phyloP scores from a whole-genome alignment of 805 yeast species.

The Ogataea pilisensis region DNA sequence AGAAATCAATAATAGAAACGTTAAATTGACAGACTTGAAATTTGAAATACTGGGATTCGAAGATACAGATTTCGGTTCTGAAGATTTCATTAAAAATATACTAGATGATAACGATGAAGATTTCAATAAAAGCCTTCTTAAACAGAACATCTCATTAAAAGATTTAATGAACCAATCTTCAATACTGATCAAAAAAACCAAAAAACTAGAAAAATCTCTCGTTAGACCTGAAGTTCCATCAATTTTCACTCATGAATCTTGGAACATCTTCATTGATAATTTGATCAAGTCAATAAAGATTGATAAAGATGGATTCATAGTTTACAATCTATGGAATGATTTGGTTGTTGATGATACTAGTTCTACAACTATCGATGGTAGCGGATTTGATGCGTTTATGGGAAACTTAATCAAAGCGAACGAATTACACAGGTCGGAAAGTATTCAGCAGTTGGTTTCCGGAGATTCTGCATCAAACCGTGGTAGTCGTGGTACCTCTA shows the following conservation, averaged over 20 bases:
- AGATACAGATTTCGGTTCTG: conserved; percentile 56
- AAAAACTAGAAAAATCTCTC: conserved; percentile 15
- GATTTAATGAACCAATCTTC: conserved; percentile 27
- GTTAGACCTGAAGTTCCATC: conserved; percentile 22
- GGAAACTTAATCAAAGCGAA: conserved; percentile 8
- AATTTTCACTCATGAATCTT: conserved; percentile 17
- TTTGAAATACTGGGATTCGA: conserved; percentile 43
- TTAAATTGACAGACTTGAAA: conserved; percentile 21
- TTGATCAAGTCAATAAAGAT: conserved; percentile 11
- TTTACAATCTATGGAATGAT: conserved; percentile 13
- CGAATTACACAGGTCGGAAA: conserved; percentile 13
- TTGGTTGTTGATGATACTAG: conserved; percentile 1
- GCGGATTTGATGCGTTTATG: conserved; percentile 15
- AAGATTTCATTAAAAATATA: conserved; percentile 49
- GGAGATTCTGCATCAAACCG: conserved; percentile 2
- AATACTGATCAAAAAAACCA: conserved; percentile 17
- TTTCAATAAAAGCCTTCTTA: conserved; percentile 20
- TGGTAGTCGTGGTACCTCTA: conserved; percentile 9
- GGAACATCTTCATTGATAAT: conserved; percentile 17
- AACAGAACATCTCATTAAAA: conserved; percentile 17
- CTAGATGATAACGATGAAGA: conserved; percentile 28
- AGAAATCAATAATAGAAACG: conserved; percentile 16
- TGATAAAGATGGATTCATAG: conserved; percentile 12
- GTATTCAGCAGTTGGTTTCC: conserved; percentile 15
- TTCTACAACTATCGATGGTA: not conserved